These are phyloP conservation scores for Vittaforma corneae DNA, from an alignment of 371 early-diverging fungal species.

Conservation along the genomic window DNA sequence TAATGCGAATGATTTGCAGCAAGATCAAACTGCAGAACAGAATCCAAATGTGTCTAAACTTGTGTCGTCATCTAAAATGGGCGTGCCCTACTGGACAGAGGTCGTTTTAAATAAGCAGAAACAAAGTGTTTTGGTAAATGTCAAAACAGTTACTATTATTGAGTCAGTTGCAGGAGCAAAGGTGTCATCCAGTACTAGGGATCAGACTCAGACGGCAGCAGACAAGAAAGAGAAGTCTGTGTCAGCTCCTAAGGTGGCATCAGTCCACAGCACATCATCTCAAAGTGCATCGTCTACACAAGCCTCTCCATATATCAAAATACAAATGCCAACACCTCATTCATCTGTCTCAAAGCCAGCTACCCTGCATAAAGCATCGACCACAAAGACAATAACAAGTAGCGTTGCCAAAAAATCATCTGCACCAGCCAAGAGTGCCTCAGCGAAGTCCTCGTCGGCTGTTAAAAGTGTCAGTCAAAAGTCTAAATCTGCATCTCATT, in stretches of 20 bases:
- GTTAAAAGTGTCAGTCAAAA: too few relatives aligned
- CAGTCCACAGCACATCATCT: background rate
- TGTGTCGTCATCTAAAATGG: too few relatives aligned
- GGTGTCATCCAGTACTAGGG: background rate
- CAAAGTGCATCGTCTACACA: background rate
- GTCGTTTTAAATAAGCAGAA: slow-evolving; percentile 21
- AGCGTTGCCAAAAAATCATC: background rate
- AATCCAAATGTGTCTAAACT: too few relatives aligned
- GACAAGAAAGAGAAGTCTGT: background rate
- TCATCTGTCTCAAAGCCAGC: background rate
- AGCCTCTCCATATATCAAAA: slow-evolving; percentile 6
- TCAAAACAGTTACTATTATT: slow-evolving; percentile 32
- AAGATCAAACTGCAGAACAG: too few relatives aligned
- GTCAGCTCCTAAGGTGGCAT: too few relatives aligned
- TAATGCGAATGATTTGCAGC: too few relatives aligned
- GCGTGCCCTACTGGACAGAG: slow-evolving; percentile 32
- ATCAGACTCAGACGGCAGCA: background rate
- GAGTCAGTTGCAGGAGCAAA: background rate
- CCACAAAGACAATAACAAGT: background rate
- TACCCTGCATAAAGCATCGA: background rate
- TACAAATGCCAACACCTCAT: slow-evolving; percentile 2
- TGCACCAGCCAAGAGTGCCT: too few relatives aligned
- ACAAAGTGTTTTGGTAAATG: slow-evolving; percentile 19
- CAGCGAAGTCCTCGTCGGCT: too few relatives aligned
- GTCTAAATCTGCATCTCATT: too few relatives aligned